Evolutionary conservation across 257 asterid genomes (phyloP).

Genomic region (Solanum bulbocastanum): DNA sequence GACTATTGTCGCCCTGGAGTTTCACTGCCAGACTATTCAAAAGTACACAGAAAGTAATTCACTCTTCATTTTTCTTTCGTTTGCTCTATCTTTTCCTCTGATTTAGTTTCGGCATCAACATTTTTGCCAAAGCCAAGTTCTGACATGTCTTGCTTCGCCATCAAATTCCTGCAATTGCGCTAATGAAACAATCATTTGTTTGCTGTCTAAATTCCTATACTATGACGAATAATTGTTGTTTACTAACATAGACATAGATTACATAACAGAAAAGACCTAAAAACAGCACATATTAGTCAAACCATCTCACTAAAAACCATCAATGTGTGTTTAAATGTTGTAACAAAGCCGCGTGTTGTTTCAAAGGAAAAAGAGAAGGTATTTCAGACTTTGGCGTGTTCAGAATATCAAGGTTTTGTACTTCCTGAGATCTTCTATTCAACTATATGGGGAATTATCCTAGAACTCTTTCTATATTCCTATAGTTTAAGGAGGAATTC

Average conservation of each 20-base stretch:
- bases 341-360: background rate
- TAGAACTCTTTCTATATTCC: background rate
- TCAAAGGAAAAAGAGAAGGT: background rate
- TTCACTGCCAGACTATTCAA: background rate
- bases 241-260: background rate
- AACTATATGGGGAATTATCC: background rate
- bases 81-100: conserved; percentile 2
- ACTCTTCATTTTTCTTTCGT: conserved; percentile 13
- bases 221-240: background rate
- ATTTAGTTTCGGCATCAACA: conserved; percentile 20
- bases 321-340: background rate
- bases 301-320: background rate
- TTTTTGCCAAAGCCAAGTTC: conserved; percentile 72
- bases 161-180: conserved; percentile 65
- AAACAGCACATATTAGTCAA: background rate
- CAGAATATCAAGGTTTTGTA: background rate
- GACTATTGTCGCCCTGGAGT: background rate
- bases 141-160: conserved; percentile 94
- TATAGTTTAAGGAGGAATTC: background rate
- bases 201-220: background rate
- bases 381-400: background rate
- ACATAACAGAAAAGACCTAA: background rate
- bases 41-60: background rate
- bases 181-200: background rate
- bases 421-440: background rate